Percentiles rank a stretch among this genome's conserved stretches.
phyloP scores from a whole-genome alignment of 768 basidiomycete species.

The Lactarius akahatsu region DNA sequence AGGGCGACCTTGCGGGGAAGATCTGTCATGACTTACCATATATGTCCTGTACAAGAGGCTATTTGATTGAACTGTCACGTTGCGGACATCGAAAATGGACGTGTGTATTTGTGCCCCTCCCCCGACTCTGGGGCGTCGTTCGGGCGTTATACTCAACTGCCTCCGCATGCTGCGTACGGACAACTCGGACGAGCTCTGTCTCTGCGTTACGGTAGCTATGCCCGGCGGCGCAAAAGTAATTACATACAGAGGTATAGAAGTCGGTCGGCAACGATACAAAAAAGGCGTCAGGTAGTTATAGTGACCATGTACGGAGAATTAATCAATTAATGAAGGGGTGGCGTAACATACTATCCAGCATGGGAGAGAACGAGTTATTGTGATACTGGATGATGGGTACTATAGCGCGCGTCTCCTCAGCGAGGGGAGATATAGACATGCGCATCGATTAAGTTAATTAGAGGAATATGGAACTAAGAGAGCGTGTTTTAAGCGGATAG shows the following conservation, averaged over 20 bases:
- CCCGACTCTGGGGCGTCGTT: slow-evolving; percentile 2
- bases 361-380: not conserved
- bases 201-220: slow-evolving; percentile 14
- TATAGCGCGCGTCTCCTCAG: slow-evolving; percentile 7
- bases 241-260: slow-evolving; percentile 13
- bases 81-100: slow-evolving; percentile 4
- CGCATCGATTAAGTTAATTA: slow-evolving; percentile 11
- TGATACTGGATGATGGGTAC: slow-evolving; percentile 1
- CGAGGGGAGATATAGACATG: not conserved
- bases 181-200: not conserved
- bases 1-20: slow-evolving; percentile 10
- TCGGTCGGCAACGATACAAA: slow-evolving; percentile 25
- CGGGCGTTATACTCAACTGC: not conserved
- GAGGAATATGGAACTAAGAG: slow-evolving; percentile 7
- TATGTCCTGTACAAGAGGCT: slow-evolving; percentile 1
- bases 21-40: slow-evolving; percentile 12
- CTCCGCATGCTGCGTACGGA: not conserved
- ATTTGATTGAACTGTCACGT: slow-evolving; percentile 1
- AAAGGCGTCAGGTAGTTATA: slow-evolving; percentile 24
- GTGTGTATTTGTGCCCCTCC: not conserved
- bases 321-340: slow-evolving; percentile 9
- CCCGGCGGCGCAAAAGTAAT: not conserved
- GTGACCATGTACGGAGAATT: slow-evolving; percentile 16
- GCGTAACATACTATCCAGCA: slow-evolving; percentile 3
- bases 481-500: slow-evolving; percentile 13